A percentile compares a stretch with the other conserved stretches of the same genome.
phyloP scores from a whole-genome alignment of 2,329 filamentous ascomycete species.

The Diplocarpon rosae region DNA sequence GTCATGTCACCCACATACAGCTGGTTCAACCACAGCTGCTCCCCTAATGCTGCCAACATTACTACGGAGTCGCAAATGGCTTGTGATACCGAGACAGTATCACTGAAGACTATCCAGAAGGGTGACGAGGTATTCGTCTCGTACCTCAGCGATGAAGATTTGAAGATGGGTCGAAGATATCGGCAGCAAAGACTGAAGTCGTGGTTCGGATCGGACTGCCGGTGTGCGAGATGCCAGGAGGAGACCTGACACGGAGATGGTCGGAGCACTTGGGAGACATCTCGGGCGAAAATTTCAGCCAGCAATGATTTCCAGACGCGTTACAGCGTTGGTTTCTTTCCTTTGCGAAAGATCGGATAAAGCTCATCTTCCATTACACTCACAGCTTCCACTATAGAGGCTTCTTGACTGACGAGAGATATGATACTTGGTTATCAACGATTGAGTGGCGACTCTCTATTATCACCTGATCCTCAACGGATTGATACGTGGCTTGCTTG shows the following conservation, averaged over 20 bases:
- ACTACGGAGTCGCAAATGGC: neutral
- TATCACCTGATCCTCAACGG: too few relatives aligned
- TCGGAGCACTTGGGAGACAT: too few relatives aligned
- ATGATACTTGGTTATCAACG: too few relatives aligned
- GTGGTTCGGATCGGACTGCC: neutral
- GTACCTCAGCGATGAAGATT: neutral
- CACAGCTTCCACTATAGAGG: too few relatives aligned
- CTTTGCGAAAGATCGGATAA: too few relatives aligned
- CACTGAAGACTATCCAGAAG: conserved; percentile 3
- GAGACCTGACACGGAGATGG: neutral
- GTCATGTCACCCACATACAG: conserved; percentile 1
- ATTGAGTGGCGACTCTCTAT: too few relatives aligned
- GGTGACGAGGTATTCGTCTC: conserved; percentile 6
- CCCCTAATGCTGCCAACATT: neutral
- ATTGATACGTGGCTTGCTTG: too few relatives aligned
- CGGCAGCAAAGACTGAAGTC: neutral
- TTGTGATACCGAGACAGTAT: neutral
- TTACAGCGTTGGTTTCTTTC: too few relatives aligned
- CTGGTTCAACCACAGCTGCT: conserved; percentile 8
- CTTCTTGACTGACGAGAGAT: too few relatives aligned
- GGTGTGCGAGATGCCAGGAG: neutral
- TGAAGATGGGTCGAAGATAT: neutral
- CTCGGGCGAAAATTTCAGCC: too few relatives aligned
- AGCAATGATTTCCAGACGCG: too few relatives aligned
- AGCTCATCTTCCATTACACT: too few relatives aligned